Conservation (phyloP, 495 filamentous ascomycete species). For the Neurospora tetrasperma region DNA sequence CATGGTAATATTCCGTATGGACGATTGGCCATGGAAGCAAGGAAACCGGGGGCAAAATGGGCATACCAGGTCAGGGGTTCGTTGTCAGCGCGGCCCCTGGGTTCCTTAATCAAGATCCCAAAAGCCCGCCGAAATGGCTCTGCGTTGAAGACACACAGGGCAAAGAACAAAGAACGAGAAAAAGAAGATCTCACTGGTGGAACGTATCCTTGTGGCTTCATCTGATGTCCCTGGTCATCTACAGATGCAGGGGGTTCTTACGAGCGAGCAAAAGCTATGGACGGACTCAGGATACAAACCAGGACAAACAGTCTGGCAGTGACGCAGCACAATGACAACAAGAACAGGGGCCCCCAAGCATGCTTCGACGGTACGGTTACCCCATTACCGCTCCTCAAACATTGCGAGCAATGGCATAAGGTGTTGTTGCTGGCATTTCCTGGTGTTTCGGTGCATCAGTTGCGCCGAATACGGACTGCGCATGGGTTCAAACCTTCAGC, state of each 20-base stretch:
- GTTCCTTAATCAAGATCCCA: conserved; percentile 4
- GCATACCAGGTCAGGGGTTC: conserved; percentile 14
- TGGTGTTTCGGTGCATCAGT: background rate
- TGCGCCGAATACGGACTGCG: background rate
- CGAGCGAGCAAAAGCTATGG: conserved; percentile 5
- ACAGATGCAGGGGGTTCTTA: conserved; percentile 20
- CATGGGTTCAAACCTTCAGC: background rate
- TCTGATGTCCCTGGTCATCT: conserved; percentile 1
- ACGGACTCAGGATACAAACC: background rate
- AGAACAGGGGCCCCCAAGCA: background rate
- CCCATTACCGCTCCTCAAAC: background rate
- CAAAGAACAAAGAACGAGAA: background rate
- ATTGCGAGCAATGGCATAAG: background rate
- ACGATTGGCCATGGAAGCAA: background rate
- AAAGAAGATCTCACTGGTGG: conserved; percentile 1
- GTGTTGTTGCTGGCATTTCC: background rate
- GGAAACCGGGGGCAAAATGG: background rate
- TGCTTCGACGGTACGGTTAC: background rate
- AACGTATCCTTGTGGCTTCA: conserved; percentile 2
- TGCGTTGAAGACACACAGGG: conserved; percentile 6
- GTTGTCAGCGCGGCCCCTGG: conserved; percentile 2
- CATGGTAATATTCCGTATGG: background rate
- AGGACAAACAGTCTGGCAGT: conserved; percentile 3
- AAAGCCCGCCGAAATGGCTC: conserved; percentile 2
- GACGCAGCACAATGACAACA: background rate